A percentile compares a stretch with the other conserved stretches of the same genome.
Conservation (phyloP, 192 early-diverging fungal species). For the Jimgerdemannia lactiflua region DNA sequence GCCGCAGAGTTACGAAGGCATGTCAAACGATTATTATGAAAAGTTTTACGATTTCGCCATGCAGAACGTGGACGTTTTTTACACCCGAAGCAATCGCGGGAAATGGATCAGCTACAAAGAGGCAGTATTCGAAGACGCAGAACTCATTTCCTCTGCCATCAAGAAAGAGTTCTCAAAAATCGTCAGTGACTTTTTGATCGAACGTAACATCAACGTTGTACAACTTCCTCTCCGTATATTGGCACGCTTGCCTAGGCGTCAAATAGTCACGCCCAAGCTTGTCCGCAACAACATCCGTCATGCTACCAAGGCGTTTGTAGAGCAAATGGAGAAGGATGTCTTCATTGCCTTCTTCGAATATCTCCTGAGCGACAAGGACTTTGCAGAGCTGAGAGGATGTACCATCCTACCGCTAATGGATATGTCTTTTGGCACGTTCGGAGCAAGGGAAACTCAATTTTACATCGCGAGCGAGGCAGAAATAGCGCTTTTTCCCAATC, state of each 20-base stretch:
- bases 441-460: not conserved
- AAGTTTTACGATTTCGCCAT: not conserved
- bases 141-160: not conserved
- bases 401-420: not conserved
- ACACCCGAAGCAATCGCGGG: not conserved
- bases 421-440: not conserved
- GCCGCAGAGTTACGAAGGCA: not conserved
- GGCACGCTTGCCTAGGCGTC: not conserved
- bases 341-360: not conserved
- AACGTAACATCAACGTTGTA: not conserved
- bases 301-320: not conserved
- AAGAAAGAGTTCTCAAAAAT: not conserved
- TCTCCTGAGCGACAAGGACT: not conserved
- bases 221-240: not conserved
- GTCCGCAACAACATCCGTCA: not conserved
- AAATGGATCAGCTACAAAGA: not conserved
- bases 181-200: not conserved
- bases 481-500: not conserved
- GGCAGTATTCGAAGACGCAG: not conserved
- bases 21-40: not conserved
- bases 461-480: not conserved
- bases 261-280: not conserved
- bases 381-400: not conserved
- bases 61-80: not conserved
- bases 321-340: not conserved